Conservation (phyloP, 495 filamentous ascomycete genomes). For the Neurospora discreta region DNA sequence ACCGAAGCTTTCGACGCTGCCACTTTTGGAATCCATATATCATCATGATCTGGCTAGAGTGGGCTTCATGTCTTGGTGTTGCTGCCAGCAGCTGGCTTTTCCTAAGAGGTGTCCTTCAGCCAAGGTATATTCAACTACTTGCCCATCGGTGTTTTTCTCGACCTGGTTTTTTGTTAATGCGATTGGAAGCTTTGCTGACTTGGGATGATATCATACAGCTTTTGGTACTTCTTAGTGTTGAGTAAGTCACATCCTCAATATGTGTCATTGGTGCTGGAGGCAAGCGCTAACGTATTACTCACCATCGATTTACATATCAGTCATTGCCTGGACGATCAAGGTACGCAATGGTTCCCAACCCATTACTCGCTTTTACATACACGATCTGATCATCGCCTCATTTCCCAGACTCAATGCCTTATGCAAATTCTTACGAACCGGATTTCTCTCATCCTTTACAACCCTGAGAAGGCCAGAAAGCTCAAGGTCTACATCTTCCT, state of each 20-base stretch:
- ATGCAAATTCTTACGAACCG: slow-evolving; percentile 42
- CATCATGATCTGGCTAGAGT: slow-evolving; percentile 22
- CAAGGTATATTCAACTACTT: slow-evolving; percentile 10
- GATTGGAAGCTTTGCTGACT: neutral
- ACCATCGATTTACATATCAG: neutral
- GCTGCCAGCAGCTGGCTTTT: slow-evolving; percentile 18
- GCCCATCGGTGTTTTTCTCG: neutral
- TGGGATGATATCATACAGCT: neutral
- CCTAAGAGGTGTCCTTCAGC: slow-evolving; percentile 8
- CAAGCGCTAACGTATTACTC: neutral
- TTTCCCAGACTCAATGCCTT: slow-evolving; percentile 28
- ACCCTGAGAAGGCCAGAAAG: slow-evolving; percentile 14
- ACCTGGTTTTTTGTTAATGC: neutral
- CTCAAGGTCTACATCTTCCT: slow-evolving; percentile 27
- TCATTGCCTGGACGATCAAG: slow-evolving; percentile 21
- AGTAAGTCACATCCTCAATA: slow-evolving; percentile 5
- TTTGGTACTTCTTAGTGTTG: slow-evolving; percentile 15
- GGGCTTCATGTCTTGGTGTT: slow-evolving; percentile 5
- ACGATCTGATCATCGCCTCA: neutral
- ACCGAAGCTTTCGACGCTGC: slow-evolving; percentile 7
- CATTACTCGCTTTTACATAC: neutral
- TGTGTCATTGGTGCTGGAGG: neutral
- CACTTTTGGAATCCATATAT: slow-evolving; percentile 14
- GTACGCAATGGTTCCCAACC: neutral
- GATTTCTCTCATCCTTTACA: slow-evolving; percentile 28